These are phyloP conservation scores for Zhuliangozyma blackwelliae DNA, from an alignment of 1,139 yeast species.

Conservation along the genomic window DNA sequence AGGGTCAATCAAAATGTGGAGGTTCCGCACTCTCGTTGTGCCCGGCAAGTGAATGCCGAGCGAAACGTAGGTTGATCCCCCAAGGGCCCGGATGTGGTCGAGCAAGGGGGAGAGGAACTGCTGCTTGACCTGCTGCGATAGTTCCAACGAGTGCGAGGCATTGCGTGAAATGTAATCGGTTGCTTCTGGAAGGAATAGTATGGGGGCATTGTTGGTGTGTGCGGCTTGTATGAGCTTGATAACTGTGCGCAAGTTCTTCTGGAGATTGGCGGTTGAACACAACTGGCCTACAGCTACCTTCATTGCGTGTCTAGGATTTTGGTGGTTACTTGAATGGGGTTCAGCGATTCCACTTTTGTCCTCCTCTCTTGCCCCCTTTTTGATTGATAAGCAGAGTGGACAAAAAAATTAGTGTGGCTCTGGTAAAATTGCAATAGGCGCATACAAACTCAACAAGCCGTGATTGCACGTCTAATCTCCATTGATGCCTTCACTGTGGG, in stretches of 20 bases:
- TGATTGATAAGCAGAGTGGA: no score
- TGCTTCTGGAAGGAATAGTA: constrained; percentile 89
- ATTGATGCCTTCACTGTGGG: no score
- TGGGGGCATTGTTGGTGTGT: constrained; percentile 50
- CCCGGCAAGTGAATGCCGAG: constrained; percentile 83
- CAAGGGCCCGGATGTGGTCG: constrained; percentile 32
- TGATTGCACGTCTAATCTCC: no score
- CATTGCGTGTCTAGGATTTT: constrained; percentile 10
- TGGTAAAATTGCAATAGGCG: no score
- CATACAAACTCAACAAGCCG: no score
- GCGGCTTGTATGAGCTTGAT: constrained; percentile 60
- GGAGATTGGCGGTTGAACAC: constrained; percentile 64
- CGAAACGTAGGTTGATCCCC: constrained; percentile 27
- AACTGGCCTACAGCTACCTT: constrained; percentile 82
- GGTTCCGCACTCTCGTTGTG: constrained; percentile 55
- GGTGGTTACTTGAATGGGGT: neutral
- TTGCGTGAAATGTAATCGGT: constrained; percentile 78
- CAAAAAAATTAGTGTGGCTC: no score
- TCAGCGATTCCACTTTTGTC: no score
- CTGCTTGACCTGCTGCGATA: constrained; percentile 51
- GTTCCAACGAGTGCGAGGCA: constrained; percentile 57
- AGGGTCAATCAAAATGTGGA: constrained; percentile 65
- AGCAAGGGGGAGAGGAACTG: constrained; percentile 51
- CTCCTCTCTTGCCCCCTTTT: no score
- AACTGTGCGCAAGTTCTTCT: constrained; percentile 56